Evolutionary conservation across 2,329 filamentous ascomycete genomes (phyloP).

Genomic region (Curvularia eragrostidis): DNA sequence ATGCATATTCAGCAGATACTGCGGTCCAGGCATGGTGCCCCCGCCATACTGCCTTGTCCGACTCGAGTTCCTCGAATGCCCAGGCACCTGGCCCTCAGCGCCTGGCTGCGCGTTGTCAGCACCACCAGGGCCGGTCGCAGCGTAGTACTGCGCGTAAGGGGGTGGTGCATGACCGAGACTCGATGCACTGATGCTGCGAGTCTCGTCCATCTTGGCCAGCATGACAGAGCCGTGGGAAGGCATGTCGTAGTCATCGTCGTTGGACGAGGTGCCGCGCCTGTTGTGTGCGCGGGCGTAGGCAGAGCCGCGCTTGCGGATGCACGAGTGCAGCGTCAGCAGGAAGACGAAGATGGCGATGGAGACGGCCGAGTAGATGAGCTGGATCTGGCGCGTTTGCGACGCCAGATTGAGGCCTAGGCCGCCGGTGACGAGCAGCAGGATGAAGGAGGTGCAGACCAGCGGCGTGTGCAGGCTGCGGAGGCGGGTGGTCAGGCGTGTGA

Average conservation of each 20-base stretch:
- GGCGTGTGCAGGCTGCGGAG: slow-evolving; percentile 48
- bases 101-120: slow-evolving; percentile 11
- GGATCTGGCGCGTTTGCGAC: slow-evolving; percentile 29
- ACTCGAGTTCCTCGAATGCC: slow-evolving; percentile 10
- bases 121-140: slow-evolving; percentile 2
- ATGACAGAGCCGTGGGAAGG: slow-evolving; percentile 34
- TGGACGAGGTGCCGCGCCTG: slow-evolving; percentile 9
- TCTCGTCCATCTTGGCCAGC: slow-evolving; percentile 25
- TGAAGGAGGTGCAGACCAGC: slow-evolving; percentile 52
- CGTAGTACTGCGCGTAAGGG: slow-evolving; percentile 13
- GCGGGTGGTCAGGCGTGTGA: slow-evolving; percentile 45
- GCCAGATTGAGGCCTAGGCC: slow-evolving; percentile 45
- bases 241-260: slow-evolving; percentile 21
- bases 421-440: slow-evolving; percentile 41
- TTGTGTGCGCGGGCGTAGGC: slow-evolving; percentile 31
- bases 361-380: slow-evolving; percentile 39
- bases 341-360: slow-evolving; percentile 34
- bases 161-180: slow-evolving; percentile 16
- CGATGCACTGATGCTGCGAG: slow-evolving; percentile 12
- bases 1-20: slow-evolving; percentile 50
- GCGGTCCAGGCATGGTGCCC: slow-evolving; percentile 46
- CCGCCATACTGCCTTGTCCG: slow-evolving; percentile 30
- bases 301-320: slow-evolving; percentile 37
- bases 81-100: slow-evolving; percentile 11
- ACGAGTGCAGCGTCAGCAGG: slow-evolving; percentile 28